Conservation (phyloP, 2,329 filamentous ascomycete species). For the Venturia aucupariae region DNA sequence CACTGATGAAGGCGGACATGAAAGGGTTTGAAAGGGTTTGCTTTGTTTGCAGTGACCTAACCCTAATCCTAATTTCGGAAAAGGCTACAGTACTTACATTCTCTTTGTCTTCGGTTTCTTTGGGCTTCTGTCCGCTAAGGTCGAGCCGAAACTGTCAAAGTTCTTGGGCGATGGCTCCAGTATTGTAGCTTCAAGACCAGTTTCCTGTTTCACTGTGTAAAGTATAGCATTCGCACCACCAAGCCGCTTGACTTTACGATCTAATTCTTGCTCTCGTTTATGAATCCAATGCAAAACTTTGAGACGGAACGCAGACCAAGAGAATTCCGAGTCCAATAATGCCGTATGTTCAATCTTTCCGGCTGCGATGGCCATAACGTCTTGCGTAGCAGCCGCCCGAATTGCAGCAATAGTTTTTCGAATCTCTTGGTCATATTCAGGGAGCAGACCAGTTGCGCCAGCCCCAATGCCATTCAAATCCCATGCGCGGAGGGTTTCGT, state of each 20-base stretch:
- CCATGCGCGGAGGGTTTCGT: slow-evolving; percentile 26
- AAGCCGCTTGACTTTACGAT: slow-evolving; percentile 30
- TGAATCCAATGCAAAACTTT: slow-evolving; percentile 39
- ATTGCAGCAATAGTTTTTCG: slow-evolving; percentile 32
- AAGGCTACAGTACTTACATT: not conserved
- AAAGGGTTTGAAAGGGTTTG: not conserved
- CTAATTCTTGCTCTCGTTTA: slow-evolving; percentile 37
- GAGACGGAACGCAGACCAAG: slow-evolving; percentile 41
- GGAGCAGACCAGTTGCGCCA: slow-evolving; percentile 29
- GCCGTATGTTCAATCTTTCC: slow-evolving; percentile 33
- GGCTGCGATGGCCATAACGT: slow-evolving; percentile 24
- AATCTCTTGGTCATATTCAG: slow-evolving; percentile 27
- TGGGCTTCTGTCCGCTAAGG: not conserved
- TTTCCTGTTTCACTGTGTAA: not conserved
- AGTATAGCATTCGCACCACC: slow-evolving; percentile 25
- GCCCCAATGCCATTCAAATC: slow-evolving; percentile 28
- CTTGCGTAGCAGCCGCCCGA: slow-evolving; percentile 24
- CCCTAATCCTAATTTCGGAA: not conserved
- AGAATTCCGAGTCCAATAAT: slow-evolving; percentile 35
- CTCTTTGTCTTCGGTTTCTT: not conserved
- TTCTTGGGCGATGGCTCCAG: not conserved
- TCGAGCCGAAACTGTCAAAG: not conserved
- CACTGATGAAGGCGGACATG: not conserved
- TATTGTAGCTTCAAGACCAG: slow-evolving; percentile 1
- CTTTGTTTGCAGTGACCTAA: not conserved